Conservation (phyloP, 768 basidiomycete species). For the Galerina sulciceps region DNA sequence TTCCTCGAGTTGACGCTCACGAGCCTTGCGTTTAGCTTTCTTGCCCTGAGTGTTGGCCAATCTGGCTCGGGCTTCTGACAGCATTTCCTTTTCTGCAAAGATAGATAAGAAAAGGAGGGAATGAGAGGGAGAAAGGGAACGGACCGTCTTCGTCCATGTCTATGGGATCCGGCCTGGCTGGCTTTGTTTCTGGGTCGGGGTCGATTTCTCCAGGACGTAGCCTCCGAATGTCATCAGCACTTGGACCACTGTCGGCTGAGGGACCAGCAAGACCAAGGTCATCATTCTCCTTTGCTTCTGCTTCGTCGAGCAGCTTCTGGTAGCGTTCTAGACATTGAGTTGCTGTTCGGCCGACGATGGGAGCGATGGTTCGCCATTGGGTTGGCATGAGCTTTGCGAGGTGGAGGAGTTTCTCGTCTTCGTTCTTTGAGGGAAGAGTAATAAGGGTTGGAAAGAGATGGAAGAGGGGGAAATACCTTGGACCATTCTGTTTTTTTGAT, state of each 20-base stretch:
- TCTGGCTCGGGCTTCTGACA: constrained; percentile 97
- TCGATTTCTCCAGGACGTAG: constrained; percentile 97
- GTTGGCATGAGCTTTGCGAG: constrained; percentile 99
- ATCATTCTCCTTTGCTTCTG: constrained; percentile 94
- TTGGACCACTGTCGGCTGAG: constrained; percentile 77
- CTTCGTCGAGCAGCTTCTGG: constrained; percentile 96
- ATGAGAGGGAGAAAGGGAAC: constrained; percentile 21
- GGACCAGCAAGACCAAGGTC: constrained; percentile 91
- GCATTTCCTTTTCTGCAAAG: constrained; percentile 95
- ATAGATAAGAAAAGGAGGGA: constrained; percentile 9
- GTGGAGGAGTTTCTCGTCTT: constrained; percentile 98
- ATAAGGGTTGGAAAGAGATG: not conserved
- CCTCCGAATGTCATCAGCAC: constrained; percentile 90
- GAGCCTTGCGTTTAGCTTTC: constrained; percentile 98
- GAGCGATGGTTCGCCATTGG: constrained; percentile 99
- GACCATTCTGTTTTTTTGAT: constrained; percentile 99
- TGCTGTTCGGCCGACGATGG: constrained; percentile 96
- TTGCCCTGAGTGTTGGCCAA: constrained; percentile 99
- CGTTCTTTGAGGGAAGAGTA: constrained; percentile 68
- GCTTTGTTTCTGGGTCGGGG: constrained; percentile 98
- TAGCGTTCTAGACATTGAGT: constrained; percentile 98
- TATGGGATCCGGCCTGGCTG: constrained; percentile 97
- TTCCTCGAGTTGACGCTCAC: constrained; percentile 96
- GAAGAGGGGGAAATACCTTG: constrained; percentile 55
- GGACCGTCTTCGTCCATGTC: constrained; percentile 99